Conservation (phyloP, 805 yeast species). For the Monosporozyma siamensis region DNA sequence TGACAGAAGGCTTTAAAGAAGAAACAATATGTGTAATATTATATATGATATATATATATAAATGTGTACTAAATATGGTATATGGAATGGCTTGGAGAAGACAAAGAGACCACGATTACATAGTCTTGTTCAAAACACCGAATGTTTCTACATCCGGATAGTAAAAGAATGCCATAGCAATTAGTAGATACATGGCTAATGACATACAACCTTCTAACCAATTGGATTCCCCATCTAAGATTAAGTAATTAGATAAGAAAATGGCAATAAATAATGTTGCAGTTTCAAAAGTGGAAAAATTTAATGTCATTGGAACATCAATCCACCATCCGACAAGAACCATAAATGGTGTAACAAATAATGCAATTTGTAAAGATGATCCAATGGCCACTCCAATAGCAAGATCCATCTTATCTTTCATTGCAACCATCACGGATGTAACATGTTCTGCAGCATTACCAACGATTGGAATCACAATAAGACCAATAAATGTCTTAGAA, state of each 20-base stretch:
- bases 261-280: slow-evolving; percentile 85
- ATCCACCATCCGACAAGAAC: slow-evolving; percentile 90
- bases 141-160: slow-evolving; percentile 51
- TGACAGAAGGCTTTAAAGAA: no score
- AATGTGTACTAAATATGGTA: no score
- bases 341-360: slow-evolving; percentile 91
- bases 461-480: slow-evolving; percentile 88
- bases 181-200: slow-evolving; percentile 73
- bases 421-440: slow-evolving; percentile 90
- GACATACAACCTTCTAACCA: slow-evolving; percentile 97
- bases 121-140: no score
- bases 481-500: slow-evolving; percentile 90
- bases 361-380: slow-evolving; percentile 87
- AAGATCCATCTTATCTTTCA: slow-evolving; percentile 93
- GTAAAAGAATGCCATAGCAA: slow-evolving; percentile 82
- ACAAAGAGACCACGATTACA: no score
- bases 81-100: no score
- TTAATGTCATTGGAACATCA: slow-evolving; percentile 85
- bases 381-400: slow-evolving; percentile 97
- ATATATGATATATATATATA: no score
- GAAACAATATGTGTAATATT: no score
- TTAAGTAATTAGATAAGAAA: slow-evolving; percentile 75
- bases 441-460: slow-evolving; percentile 99
- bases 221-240: slow-evolving; percentile 89
- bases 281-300: slow-evolving; percentile 89